Base-by-base conservation (phyloP, 495 filamentous ascomycete species). In the Cladorrhinum samala region DNA sequence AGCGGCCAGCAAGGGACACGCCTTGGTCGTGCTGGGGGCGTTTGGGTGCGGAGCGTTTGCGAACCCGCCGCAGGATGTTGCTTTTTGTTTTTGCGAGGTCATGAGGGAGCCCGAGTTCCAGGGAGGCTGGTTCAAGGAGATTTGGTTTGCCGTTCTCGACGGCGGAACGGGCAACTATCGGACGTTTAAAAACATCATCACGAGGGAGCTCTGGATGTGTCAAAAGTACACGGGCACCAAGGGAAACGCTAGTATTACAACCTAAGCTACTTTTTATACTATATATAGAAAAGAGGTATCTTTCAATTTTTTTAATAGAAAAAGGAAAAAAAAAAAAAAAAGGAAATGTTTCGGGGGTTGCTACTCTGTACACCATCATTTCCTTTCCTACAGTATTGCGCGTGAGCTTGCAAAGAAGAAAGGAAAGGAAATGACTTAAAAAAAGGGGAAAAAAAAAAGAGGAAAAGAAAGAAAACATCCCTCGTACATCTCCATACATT, bases 21-120 rank as follows among this genome's bases (percentile, higher is more conserved):
- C 72, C 13, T 68, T 71, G 60, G 57, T 87, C 11, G 77, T 87
- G 11, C 72, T 87, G 2, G 82, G 83, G 0, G 83, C 83, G 0
- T 56, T 88, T 17, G 85, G 85, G 1, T 87, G 84, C 52, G 84
- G 83, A 1, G 80, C 73, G 2, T 86, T 84, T 65, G 56, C 50
- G 5, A 84, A 87, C 56, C 85, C 85, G 19, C 67, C 64, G 0
- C 55, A 66, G 9, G 76, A 77, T 40, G 79, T 86, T 13, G 79
- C 74, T 4, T 17, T 71, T 19, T 80, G 77, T 54, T 87, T 80
- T 72, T 43, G 54, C 21, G 76, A 82, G 54, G 79, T 86, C 16
- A 72, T 88, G 52, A 23, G 53, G 30, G 81, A 87, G 50, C 30
- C 44, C 0, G 83, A 88, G 60, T 87, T 87, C 61, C 45, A 51